These are phyloP conservation scores for Cryptosporidium sp. DNA, from an alignment of 169 alveolate genomes.

Conservation along the genomic window DNA sequence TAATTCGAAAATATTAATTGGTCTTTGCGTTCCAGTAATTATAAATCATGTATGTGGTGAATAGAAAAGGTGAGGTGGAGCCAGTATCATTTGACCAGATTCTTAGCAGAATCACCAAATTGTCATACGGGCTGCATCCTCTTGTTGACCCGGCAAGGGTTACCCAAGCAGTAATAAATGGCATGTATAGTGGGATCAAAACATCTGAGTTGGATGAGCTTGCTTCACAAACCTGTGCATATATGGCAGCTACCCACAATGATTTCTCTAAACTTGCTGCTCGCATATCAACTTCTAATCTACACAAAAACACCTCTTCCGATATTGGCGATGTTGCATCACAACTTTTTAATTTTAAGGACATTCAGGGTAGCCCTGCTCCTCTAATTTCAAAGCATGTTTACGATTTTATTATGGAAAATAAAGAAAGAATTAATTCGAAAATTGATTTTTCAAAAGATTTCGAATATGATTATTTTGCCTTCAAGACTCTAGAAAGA, in stretches of 20 bases:
- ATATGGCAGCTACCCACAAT: constrained; percentile 98
- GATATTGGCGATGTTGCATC: constrained; percentile 88
- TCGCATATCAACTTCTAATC: constrained; percentile 93
- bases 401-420: constrained; percentile 87
- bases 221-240: constrained; percentile 99
- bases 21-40: neutral
- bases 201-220: constrained; percentile 95
- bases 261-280: constrained; percentile 98
- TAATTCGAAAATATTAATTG: neutral
- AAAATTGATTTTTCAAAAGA: constrained; percentile 93
- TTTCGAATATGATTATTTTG: constrained; percentile 96
- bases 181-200: constrained; percentile 93
- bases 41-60: constrained; percentile 84
- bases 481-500: constrained; percentile 97
- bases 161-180: constrained; percentile 90
- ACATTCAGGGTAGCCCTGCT: constrained; percentile 91
- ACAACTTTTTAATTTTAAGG: constrained; percentile 84
- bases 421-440: constrained; percentile 88
- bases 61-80: constrained; percentile 87
- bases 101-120: constrained; percentile 83
- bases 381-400: constrained; percentile 93
- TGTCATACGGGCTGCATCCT: constrained; percentile 88
- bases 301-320: constrained; percentile 94
- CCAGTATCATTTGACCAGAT: constrained; percentile 87
- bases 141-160: constrained; percentile 89